Evolutionary conservation across 345 rosid species (phyloP), one percentile per base, ranked within the genome.

Genomic region (Dovyalis caffra): DNA sequence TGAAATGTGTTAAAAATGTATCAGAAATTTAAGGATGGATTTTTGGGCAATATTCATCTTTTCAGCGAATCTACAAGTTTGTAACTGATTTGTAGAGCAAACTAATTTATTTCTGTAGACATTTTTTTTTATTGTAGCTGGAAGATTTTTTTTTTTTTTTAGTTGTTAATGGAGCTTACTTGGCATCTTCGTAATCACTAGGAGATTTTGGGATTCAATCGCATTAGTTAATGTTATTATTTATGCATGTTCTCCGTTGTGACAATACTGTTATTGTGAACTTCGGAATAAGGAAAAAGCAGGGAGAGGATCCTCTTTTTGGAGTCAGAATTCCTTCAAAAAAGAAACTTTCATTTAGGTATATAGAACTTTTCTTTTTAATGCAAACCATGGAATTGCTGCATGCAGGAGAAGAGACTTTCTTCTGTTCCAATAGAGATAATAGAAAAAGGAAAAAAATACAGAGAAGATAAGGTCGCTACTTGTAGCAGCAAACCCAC

Each of bases 1-100:
- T 64, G 25, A 21, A 74, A 64, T 56, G 51, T 51, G 74, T 68
- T 25, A n/a, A n/a, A n/a, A n/a, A 31, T 70, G 69, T 75, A 66
- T 71, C 63, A 23, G 43, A 60, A 66, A 33, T 62, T 61, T 4
- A 64, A 72, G 20, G 47, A n/a, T 23, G 15, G 5, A 14, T 38
- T 38, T 9, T 71, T 51, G 58, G 61, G 32, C 35, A 14, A 32
- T 15, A 57, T 34, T 51, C 26, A 15, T 64, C 31, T 66, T 28
- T 6, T 23, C 35, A 2, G 47, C 21, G 34, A 58, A 20, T 12
- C 32, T 20, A 32, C n/a, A 64, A 43, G 38, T 66, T 29, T 28
- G 40, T 67, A 67, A 7, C 18, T 21, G 18, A 21, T 72, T 3
- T 74, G 77, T 74, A 57, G 38, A 43, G 38, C 23, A 53, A 53